Base-by-base conservation (phyloP, 192 early-diverging fungal genomes). In the Gonapodya prolifera region DNA sequence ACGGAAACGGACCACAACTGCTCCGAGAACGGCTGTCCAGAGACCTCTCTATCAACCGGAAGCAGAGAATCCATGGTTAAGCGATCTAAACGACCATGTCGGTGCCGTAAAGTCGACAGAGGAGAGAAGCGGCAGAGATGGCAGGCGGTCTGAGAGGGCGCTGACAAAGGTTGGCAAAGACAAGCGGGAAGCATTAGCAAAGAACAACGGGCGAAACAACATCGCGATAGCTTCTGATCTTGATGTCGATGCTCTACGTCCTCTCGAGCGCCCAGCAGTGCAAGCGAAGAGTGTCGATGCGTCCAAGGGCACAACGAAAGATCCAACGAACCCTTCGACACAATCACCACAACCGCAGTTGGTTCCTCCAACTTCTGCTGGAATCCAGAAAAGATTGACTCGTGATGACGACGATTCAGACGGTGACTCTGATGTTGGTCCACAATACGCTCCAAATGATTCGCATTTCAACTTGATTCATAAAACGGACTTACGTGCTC, bases 181-280 rank as follows among this genome's bases (percentile, higher is more conserved):
- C 76, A 88, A 89, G 76, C 82, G 81, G 61, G 78, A 70, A 23
- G 61, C 61, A 70, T 75, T 70, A 78, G 76, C 70, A 69, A 80
- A 69, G 79, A 83, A 33, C 83, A 79, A 70, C 45, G 23, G 23
- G 45, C 45, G 8, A 61, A 70, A 81, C n/a, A 83, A 89, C 34
- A 86, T 88, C 17, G 88, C 87, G 80, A 87, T 94, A 34, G 82
- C 90, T 75, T 85, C 95, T 45, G 90, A 95, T 81, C 78, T 91
- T 74, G 87, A 84, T 78, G 45, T 23, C 23, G 45, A 61, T 61
- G 23, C 23, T 23, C 45, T 61, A 16, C 45, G 23, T 23, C 23
- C 45, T 16, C 45, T 61, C 23, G 45, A 61, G 45, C 45, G 23
- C 45, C 23, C 45, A 8, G 23, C 45, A 61, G 8, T n/a, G n/a